These are phyloP conservation scores for Phenoliferia sp. DNA, from an alignment of 1,284 basidiomycete genomes.

Conservation along the genomic window DNA sequence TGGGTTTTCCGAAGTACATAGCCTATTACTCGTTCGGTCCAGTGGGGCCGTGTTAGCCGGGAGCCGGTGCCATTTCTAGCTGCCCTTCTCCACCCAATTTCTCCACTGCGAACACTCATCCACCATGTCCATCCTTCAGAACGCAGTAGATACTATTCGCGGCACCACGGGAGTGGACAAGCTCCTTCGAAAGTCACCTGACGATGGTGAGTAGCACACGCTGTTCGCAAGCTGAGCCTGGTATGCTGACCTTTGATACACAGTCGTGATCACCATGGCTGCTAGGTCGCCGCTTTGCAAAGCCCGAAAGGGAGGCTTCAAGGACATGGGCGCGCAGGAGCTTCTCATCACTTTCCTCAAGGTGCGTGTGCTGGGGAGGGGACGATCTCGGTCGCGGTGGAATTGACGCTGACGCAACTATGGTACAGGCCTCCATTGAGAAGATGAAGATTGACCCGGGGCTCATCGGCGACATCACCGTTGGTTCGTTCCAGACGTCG, in stretches of 20 bases:
- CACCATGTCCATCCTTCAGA: neutral
- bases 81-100: neutral
- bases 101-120: too few species aligned
- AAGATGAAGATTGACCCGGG: conserved; percentile 62
- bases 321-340: conserved; percentile 65
- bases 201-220: conserved; percentile 34
- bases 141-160: conserved; percentile 22
- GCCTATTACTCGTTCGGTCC: too few species aligned
- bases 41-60: too few species aligned
- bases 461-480: conserved; percentile 69
- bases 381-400: too few species aligned
- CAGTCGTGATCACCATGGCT: conserved; percentile 70
- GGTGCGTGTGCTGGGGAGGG: conserved; percentile 39
- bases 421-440: conserved; percentile 55
- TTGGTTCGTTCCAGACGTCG: conserved; percentile 45
- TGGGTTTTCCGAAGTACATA: too few species aligned
- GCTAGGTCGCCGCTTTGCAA: conserved; percentile 65
- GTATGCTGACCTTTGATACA: neutral
- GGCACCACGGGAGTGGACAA: conserved; percentile 20
- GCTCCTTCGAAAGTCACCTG: conserved; percentile 29
- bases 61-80: too few species aligned
- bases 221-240: neutral
- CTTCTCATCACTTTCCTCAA: conserved; percentile 58
- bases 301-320: conserved; percentile 72
- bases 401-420: neutral